Conservation (phyloP, 768 basidiomycete genomes). For the Cystofilobasidium ferigula region DNA sequence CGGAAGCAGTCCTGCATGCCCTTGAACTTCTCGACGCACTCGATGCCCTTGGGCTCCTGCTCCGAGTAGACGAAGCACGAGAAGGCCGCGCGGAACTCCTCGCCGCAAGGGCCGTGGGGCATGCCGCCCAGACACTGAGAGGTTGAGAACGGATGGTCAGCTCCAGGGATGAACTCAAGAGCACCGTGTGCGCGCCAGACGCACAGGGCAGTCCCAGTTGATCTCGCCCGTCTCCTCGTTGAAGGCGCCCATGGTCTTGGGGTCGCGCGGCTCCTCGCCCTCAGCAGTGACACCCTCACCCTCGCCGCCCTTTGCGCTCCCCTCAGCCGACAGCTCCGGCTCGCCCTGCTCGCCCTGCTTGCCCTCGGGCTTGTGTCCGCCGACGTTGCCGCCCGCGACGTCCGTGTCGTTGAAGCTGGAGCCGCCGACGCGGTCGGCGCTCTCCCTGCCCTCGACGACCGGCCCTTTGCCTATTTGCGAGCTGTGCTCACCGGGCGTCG, state of each 20-base stretch:
- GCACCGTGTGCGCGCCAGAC: constrained; percentile 15
- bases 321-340: constrained; percentile 29
- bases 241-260: constrained; percentile 47
- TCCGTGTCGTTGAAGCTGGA: neutral
- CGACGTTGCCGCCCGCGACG: neutral
- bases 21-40: constrained; percentile 96
- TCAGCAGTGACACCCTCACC: too few species aligned
- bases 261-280: too few species aligned
- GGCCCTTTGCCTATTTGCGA: neutral
- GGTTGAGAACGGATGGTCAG: neutral
- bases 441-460: neutral
- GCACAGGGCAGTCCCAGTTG: constrained; percentile 91
- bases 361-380: neutral
- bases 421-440: neutral
- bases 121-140: constrained; percentile 79
- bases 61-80: constrained; percentile 93
- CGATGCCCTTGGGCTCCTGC: constrained; percentile 89
- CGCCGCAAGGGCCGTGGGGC: constrained; percentile 83
- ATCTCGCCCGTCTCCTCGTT: constrained; percentile 97
- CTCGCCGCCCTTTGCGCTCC: constrained; percentile 23
- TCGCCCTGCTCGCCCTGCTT: neutral
- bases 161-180: neutral
- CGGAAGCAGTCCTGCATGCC: constrained; percentile 97
- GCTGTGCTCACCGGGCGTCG: neutral
- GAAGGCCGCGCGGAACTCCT: constrained; percentile 86